Percentiles rank a stretch among this genome's conserved stretches.
Conservation (phyloP, 768 basidiomycete genomes). For the Lactifluus piperatus region DNA sequence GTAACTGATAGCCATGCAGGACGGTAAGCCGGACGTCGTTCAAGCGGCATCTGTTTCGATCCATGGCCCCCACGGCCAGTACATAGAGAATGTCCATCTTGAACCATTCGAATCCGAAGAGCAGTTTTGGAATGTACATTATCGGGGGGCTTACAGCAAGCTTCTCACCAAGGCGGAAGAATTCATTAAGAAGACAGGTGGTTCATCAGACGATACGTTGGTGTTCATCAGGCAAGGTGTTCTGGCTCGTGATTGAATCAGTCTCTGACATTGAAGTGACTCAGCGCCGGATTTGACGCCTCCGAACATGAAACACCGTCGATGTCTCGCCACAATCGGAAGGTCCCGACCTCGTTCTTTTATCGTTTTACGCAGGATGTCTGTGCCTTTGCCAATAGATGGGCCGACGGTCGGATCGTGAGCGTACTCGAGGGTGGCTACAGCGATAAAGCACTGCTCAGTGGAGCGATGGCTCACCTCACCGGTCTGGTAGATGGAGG, state of each 20-base stretch:
- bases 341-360: constrained; percentile 82
- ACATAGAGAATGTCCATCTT: constrained; percentile 82
- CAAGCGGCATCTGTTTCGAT: constrained; percentile 83
- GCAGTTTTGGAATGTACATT: constrained; percentile 71
- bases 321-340: constrained; percentile 90
- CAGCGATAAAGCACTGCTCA: constrained; percentile 79
- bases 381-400: constrained; percentile 50
- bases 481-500: constrained; percentile 46
- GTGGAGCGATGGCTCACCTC: constrained; percentile 77
- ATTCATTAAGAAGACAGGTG: constrained; percentile 63
- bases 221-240: constrained; percentile 75
- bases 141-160: constrained; percentile 50
- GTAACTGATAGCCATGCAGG: constrained; percentile 35
- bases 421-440: constrained; percentile 96
- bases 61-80: constrained; percentile 75
- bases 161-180: constrained; percentile 59
- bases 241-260: neutral
- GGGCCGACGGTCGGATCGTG: constrained; percentile 62
- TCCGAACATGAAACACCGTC: constrained; percentile 83
- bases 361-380: constrained; percentile 73
- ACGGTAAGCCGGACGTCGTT: constrained; percentile 68
- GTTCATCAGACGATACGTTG: constrained; percentile 58
- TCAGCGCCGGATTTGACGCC: constrained; percentile 90
- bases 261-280: neutral
- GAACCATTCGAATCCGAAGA: constrained; percentile 58